These are phyloP conservation scores for Peronospora farinosa DNA, from an alignment of 352 stramenopile species.

Conservation along the genomic window DNA sequence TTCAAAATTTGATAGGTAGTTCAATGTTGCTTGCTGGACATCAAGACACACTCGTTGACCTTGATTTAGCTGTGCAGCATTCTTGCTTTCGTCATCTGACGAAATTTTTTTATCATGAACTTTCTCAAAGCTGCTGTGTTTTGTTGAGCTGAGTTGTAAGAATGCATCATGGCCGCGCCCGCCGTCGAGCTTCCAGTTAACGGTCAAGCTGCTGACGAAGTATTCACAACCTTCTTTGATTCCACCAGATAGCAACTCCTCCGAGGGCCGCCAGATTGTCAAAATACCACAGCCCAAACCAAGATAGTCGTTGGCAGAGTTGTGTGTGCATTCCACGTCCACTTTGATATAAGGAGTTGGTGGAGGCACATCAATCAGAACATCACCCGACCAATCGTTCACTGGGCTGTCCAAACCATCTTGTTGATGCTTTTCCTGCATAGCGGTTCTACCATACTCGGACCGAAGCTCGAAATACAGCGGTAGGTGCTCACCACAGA, in stretches of 20 bases:
- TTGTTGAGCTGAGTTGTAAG: conserved; percentile 56
- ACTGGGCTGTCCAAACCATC: conserved; percentile 7
- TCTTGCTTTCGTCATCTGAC: conserved; percentile 2
- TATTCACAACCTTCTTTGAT: conserved; percentile 52
- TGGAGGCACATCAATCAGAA: conserved; percentile 25
- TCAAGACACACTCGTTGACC: conserved; percentile 18
- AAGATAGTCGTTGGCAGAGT: conserved; percentile 6
- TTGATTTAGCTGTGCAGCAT: background rate
- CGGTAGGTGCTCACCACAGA: conserved; percentile 58
- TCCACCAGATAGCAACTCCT: conserved; percentile 39
- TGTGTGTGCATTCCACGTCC: conserved; percentile 56
- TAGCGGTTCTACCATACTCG: conserved; percentile 20
- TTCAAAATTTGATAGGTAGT: conserved; percentile 26
- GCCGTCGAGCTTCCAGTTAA: conserved; percentile 62
- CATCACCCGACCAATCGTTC: conserved; percentile 10
- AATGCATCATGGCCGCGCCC: conserved; percentile 33
- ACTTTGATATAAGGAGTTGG: conserved; percentile 66
- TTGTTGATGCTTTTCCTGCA: conserved; percentile 15
- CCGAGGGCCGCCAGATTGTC: conserved; percentile 57
- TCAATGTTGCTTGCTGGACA: conserved; percentile 22
- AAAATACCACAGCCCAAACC: conserved; percentile 36
- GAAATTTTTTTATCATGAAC: conserved; percentile 7
- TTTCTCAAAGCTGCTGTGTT: conserved; percentile 45
- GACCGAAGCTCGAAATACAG: conserved; percentile 43
- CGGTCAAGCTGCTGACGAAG: conserved; percentile 49